phyloP scores from a whole-genome alignment of 495 filamentous ascomycete genomes.

The Xylaria acuta region DNA sequence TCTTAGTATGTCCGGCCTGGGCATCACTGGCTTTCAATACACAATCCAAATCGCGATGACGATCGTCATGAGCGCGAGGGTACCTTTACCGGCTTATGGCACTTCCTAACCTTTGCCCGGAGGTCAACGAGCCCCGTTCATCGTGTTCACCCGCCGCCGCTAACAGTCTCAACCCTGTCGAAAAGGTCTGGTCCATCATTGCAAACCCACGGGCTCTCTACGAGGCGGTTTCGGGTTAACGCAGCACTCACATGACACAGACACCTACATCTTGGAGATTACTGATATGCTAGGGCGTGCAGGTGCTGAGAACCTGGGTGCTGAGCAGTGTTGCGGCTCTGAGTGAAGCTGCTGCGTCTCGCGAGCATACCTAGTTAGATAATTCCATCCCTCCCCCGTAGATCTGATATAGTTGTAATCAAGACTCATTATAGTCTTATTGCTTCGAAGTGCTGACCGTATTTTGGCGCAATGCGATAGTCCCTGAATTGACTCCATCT shows the following conservation, averaged over 20 bases:
- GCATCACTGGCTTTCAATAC: not conserved
- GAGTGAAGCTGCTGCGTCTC: not conserved
- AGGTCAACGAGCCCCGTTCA: not conserved
- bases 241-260: not conserved
- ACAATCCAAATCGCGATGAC: not conserved
- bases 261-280: not conserved
- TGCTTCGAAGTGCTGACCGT: not conserved
- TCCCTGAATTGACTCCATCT: not conserved
- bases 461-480: not conserved
- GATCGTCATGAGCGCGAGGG: not conserved
- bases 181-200: not conserved
- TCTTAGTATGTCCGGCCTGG: not conserved
- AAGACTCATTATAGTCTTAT: not conserved
- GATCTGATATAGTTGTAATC: not conserved
- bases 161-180: not conserved
- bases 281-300: not conserved
- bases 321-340: not conserved
- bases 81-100: not conserved
- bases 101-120: not conserved
- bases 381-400: not conserved
- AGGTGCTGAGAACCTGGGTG: not conserved
- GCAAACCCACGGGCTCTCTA: not conserved
- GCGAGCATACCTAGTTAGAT: too few species aligned
- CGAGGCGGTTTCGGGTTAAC: not conserved
- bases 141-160: not conserved